Evolutionary conservation across 2,329 filamentous ascomycete species (phyloP).

Genomic region (Aschersonia sp.): DNA sequence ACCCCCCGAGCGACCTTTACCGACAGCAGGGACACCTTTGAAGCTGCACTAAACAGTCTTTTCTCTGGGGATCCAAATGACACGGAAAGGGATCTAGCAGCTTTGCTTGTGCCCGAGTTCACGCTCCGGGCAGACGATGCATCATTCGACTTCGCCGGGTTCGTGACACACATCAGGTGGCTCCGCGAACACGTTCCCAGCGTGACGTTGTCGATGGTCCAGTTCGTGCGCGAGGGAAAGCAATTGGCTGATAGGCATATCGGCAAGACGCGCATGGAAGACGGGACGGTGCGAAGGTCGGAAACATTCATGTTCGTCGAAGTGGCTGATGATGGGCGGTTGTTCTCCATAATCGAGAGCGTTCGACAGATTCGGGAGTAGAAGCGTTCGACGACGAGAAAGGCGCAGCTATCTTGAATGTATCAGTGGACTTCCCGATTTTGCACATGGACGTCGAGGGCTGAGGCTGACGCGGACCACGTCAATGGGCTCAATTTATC

Average conservation of each 20-base stretch:
- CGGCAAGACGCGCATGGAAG: constrained; percentile 1
- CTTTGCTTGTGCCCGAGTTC: constrained; percentile 2
- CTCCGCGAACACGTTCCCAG: constrained; percentile 3
- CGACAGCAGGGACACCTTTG: constrained; percentile 3
- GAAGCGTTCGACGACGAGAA: background rate
- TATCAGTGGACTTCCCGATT: too few relatives aligned
- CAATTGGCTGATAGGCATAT: constrained; percentile 5
- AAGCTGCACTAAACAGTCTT: constrained; percentile 4
- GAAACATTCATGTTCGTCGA: constrained; percentile 5
- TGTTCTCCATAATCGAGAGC: constrained; percentile 4
- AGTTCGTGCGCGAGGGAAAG: constrained; percentile 4
- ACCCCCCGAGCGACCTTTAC: constrained; percentile 3
- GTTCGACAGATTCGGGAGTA: background rate
- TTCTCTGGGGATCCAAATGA: constrained; percentile 4
- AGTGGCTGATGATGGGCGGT: constrained; percentile 4
- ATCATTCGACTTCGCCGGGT: constrained; percentile 2
- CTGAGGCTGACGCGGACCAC: too few relatives aligned
- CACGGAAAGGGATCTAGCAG: constrained; percentile 4
- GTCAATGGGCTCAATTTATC: too few relatives aligned
- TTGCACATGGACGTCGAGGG: too few relatives aligned
- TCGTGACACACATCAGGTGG: constrained; percentile 5
- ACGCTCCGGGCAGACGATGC: background rate
- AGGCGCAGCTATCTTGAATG: background rate
- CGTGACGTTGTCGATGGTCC: constrained; percentile 3
- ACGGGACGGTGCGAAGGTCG: constrained; percentile 1